Conservation (phyloP, 1,284 basidiomycete species). For the Boletus mariae region DNA sequence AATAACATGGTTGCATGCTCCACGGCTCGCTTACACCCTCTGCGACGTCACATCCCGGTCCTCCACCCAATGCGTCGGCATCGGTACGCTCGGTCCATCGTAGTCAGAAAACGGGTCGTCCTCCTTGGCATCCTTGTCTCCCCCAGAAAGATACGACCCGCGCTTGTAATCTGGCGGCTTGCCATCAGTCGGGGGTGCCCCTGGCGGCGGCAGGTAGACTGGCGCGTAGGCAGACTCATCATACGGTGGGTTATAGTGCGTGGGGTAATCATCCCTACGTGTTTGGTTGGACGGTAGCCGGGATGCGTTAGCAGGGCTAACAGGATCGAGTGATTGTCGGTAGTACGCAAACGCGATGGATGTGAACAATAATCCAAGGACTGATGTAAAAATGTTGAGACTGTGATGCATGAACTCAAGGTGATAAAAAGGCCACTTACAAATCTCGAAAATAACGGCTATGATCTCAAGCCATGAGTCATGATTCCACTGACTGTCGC, state of each 20-base stretch:
- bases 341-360: constrained; percentile 63
- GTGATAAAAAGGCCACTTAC: constrained; percentile 23
- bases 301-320: constrained; percentile 36
- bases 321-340: constrained; percentile 67
- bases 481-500: constrained; percentile 34
- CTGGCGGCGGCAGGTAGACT: constrained; percentile 29
- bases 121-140: constrained; percentile 25
- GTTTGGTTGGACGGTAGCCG: constrained; percentile 32
- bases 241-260: constrained; percentile 43
- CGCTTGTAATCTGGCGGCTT: constrained; percentile 33
- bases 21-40: constrained; percentile 8
- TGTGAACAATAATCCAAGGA: constrained; percentile 56
- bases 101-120: constrained; percentile 32
- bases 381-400: constrained; percentile 27
- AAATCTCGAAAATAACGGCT: constrained; percentile 11
- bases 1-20: neutral
- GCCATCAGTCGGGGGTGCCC: constrained; percentile 20
- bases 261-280: constrained; percentile 29
- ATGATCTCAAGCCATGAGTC: constrained; percentile 32
- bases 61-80: constrained; percentile 35
- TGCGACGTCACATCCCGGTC: constrained; percentile 26
- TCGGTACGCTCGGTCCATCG: constrained; percentile 30
- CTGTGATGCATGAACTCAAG: neutral
- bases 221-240: constrained; percentile 23
- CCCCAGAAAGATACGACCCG: constrained; percentile 10